A percentile compares a stretch with the other conserved stretches of the same genome.
These are phyloP conservation scores for Orobanche coerulescens DNA, from an alignment of 257 asterid species.

Conservation along the genomic window DNA sequence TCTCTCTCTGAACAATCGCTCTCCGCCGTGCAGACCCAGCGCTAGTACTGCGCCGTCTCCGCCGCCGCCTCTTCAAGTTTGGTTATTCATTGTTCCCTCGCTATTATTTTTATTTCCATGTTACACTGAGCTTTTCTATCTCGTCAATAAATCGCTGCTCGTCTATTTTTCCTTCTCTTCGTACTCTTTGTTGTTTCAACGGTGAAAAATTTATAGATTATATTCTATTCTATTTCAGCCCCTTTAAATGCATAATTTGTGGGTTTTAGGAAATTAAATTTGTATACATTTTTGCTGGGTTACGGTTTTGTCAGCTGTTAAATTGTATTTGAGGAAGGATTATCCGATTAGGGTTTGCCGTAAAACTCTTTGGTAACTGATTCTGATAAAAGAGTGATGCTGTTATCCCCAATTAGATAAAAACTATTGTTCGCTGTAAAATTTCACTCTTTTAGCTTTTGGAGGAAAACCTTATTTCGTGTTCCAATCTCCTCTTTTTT, in stretches of 20 bases:
- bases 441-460: no score
- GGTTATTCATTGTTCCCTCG: background rate
- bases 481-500: no score
- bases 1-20: no score
- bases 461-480: no score
- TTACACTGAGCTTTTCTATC: conserved; percentile 11
- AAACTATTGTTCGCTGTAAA: background rate
- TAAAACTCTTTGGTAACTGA: background rate
- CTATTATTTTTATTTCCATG: background rate
- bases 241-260: background rate
- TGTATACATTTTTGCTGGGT: background rate
- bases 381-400: background rate
- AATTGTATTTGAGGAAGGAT: background rate
- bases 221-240: background rate
- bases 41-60: background rate
- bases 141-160: background rate
- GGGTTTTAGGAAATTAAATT: background rate
- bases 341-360: background rate
- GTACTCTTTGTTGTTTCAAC: background rate
- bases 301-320: background rate
- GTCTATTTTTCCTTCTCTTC: background rate
- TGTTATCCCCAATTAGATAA: no score
- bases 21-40: conserved; percentile 22
- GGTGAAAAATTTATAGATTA: background rate
- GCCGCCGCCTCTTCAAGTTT: conserved; percentile 7